Percentiles rank a stretch among this genome's conserved stretches.
phyloP scores from a whole-genome alignment of 2,329 filamentous ascomycete genomes.

The Cladosporium sp. region DNA sequence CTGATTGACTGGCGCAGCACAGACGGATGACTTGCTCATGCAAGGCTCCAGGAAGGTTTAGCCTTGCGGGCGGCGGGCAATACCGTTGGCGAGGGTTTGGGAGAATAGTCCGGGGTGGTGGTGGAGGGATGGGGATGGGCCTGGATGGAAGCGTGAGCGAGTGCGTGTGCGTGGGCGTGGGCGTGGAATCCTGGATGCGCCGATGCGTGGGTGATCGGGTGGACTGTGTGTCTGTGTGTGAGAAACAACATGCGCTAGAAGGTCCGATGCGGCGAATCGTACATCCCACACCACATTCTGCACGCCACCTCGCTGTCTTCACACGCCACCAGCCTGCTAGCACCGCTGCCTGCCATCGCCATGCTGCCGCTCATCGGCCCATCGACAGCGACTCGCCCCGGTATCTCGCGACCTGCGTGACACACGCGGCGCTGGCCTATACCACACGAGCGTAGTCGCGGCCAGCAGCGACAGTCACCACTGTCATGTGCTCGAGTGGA shows the following conservation, averaged over 20 bases:
- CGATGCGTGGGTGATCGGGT: neutral
- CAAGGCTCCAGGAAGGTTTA: constrained; percentile 3
- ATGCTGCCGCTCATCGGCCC: constrained; percentile 4
- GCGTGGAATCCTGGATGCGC: neutral
- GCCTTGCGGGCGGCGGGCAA: constrained; percentile 6
- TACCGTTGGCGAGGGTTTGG: constrained; percentile 6
- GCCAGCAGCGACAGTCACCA: neutral
- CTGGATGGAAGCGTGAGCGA: too few relatives aligned
- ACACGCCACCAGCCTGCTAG: constrained; percentile 7
- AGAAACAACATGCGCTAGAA: neutral
- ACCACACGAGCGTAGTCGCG: neutral
- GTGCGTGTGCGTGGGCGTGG: neutral
- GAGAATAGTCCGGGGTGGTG: neutral
- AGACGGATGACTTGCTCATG: neutral
- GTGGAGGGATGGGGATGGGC: neutral
- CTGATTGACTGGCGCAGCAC: neutral
- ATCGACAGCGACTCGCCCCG: neutral
- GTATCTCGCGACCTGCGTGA: constrained; percentile 1
- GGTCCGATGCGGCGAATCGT: constrained; percentile 2
- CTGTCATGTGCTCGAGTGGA: neutral
- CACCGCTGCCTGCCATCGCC: constrained; percentile 1
- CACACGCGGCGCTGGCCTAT: constrained; percentile 8
- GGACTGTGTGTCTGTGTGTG: neutral
- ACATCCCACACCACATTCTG: constrained; percentile 3
- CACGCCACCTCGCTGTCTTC: constrained; percentile 1